Evolutionary conservation across 257 asterid species (phyloP).

Genomic region (Plantago ovata): DNA sequence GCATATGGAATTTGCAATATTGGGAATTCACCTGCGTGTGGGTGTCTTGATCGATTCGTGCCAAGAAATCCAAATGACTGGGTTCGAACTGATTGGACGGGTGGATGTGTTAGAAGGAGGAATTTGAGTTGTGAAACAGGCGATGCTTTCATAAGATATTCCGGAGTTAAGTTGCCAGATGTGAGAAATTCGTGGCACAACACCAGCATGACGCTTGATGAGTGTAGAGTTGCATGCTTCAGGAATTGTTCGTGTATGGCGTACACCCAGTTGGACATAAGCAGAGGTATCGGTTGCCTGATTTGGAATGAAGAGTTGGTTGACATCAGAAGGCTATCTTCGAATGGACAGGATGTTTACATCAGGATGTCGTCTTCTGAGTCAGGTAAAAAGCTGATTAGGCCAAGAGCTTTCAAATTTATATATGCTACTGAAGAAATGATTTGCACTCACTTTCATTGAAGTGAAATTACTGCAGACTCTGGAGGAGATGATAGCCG

Average conservation of each 20-base stretch:
- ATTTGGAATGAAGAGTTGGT: slow-evolving; percentile 37
- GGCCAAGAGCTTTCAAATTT: background rate
- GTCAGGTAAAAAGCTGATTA: slow-evolving; percentile 17
- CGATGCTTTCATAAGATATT: slow-evolving; percentile 24
- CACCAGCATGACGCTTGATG: slow-evolving; percentile 25
- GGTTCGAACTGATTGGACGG: slow-evolving; percentile 21
- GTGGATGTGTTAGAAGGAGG: slow-evolving; percentile 26
- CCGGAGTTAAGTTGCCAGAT: slow-evolving; percentile 34
- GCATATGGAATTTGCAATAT: slow-evolving; percentile 30
- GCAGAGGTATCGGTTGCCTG: slow-evolving; percentile 34
- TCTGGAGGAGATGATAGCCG: background rate
- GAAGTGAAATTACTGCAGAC: background rate
- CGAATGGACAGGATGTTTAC: slow-evolving; percentile 22
- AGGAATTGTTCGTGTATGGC: slow-evolving; percentile 44
- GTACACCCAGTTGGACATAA: slow-evolving; percentile 30
- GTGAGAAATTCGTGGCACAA: slow-evolving; percentile 22
- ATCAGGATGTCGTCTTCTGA: slow-evolving; percentile 36
- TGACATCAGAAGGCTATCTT: slow-evolving; percentile 26
- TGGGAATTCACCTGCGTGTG: slow-evolving; percentile 26
- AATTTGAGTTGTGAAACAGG: slow-evolving; percentile 21
- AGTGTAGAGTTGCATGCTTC: slow-evolving; percentile 31
- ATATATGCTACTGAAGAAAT: no score
- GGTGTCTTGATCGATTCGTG: slow-evolving; percentile 33
- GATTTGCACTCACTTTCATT: background rate
- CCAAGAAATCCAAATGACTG: slow-evolving; percentile 19